Conservation (phyloP, 352 stramenopile genomes). For the Globisporangium ultimum region DNA sequence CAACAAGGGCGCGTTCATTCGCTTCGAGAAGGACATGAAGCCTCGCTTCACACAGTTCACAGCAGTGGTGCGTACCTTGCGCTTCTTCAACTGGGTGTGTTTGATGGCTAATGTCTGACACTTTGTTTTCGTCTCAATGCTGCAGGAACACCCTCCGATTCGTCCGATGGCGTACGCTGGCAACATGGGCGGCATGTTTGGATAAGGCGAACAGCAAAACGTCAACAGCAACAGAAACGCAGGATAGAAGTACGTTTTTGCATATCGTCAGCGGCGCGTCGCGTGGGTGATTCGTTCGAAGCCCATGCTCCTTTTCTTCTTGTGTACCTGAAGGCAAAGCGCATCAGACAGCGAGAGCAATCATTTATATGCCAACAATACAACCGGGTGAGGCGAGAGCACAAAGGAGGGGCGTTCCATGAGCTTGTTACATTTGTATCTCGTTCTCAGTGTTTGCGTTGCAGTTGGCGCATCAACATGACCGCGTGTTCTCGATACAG, state of each 20-base stretch:
- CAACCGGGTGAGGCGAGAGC: not conserved
- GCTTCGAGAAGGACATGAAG: constrained; percentile 95
- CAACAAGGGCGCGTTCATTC: constrained; percentile 99
- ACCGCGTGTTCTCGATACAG: constrained; percentile 10
- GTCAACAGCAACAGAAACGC: not conserved
- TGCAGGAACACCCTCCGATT: constrained; percentile 84
- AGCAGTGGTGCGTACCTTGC: constrained; percentile 67
- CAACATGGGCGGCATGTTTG: constrained; percentile 90
- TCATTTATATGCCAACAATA: not conserved
- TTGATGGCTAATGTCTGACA: not conserved
- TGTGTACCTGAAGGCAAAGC: not conserved
- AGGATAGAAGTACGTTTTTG: constrained; percentile 12
- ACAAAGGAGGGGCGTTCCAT: no score
- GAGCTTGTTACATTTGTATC: not conserved
- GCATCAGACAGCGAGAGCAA: not conserved
- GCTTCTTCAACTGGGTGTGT: constrained; percentile 8
- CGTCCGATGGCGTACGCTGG: constrained; percentile 87
- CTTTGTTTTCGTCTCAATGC: constrained; percentile 1
- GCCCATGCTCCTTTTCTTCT: not conserved
- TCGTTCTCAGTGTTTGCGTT: constrained; percentile 4
- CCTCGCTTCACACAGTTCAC: constrained; percentile 96
- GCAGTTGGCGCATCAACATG: constrained; percentile 10
- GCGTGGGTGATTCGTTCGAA: not conserved
- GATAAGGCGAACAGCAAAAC: constrained; percentile 24
- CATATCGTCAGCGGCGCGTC: not conserved